Evolutionary conservation across 2,329 filamentous ascomycete genomes (phyloP).

Genomic region (Pseudopithomyces chartarum): DNA sequence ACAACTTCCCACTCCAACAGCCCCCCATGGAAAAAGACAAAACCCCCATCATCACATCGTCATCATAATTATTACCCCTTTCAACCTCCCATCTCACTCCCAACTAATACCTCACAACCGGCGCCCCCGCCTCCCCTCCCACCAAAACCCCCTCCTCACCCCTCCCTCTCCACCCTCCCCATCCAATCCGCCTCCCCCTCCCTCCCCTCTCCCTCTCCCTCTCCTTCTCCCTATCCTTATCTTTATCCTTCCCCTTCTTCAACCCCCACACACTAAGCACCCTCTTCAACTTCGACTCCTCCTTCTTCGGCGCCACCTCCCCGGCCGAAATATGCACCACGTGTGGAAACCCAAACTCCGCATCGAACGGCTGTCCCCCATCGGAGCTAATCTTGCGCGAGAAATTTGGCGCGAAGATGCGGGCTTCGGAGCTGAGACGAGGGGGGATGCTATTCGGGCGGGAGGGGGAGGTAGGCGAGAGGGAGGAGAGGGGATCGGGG

Average conservation of each 20-base stretch:
- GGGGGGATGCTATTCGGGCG: constrained; percentile 17
- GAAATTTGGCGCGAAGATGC: constrained; percentile 30
- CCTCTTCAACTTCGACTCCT: constrained; percentile 40
- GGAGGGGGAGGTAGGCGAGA: constrained; percentile 30
- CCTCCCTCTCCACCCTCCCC: constrained; percentile 48
- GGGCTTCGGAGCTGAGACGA: constrained; percentile 27
- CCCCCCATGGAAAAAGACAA: no score
- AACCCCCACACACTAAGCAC: constrained; percentile 42
- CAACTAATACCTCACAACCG: constrained; percentile 42
- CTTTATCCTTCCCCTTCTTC: constrained; percentile 46
- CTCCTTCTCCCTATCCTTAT: no score
- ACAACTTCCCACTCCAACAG: no score
- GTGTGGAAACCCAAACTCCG: constrained; percentile 12
- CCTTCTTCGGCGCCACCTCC: constrained; percentile 24
- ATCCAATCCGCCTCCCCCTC: constrained; percentile 44
- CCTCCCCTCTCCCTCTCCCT: neutral
- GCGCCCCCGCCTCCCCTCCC: constrained; percentile 30
- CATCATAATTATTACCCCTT: no score
- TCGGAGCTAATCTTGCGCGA: constrained; percentile 41
- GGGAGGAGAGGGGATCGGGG: constrained; percentile 15
- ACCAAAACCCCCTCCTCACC: constrained; percentile 48
- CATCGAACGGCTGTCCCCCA: constrained; percentile 9
- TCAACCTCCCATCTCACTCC: no score
- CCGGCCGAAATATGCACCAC: constrained; percentile 19
- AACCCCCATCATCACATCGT: no score